Percentiles rank a stretch among this genome's conserved stretches.
These are phyloP conservation scores for Cystofilobasidium capitatum DNA, from an alignment of 768 basidiomycete genomes.

Conservation along the genomic window DNA sequence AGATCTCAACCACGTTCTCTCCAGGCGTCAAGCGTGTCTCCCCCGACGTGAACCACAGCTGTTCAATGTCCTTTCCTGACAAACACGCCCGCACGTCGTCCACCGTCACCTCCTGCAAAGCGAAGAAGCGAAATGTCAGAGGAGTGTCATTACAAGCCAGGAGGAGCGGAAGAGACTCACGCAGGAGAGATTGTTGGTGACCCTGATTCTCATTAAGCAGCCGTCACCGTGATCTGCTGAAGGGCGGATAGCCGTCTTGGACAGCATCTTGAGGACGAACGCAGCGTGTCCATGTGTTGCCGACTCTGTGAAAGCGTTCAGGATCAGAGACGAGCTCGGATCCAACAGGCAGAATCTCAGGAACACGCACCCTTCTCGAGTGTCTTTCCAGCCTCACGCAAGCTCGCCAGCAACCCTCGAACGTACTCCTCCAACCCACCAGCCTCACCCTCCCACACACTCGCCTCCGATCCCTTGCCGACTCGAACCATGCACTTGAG, in stretches of 20 bases:
- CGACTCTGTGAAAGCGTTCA: constrained; percentile 47
- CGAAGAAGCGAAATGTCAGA: neutral
- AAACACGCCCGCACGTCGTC: constrained; percentile 58
- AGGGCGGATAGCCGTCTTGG: constrained; percentile 41
- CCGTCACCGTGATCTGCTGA: constrained; percentile 58
- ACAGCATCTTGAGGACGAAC: constrained; percentile 48
- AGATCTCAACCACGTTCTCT: constrained; percentile 50
- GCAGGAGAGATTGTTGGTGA: constrained; percentile 63
- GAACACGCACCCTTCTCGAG: constrained; percentile 35
- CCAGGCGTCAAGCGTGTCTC: constrained; percentile 51
- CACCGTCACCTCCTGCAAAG: constrained; percentile 49
- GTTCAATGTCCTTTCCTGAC: constrained; percentile 54
- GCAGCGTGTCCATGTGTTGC: constrained; percentile 60
- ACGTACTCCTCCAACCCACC: constrained; percentile 26
- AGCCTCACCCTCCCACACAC: constrained; percentile 22
- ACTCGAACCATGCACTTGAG: constrained; percentile 57
- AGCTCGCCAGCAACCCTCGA: constrained; percentile 28
- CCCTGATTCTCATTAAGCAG: constrained; percentile 50
- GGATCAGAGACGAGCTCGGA: too few species aligned
- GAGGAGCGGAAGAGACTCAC: constrained; percentile 45
- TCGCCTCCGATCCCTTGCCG: constrained; percentile 8
- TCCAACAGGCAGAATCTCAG: too few species aligned
- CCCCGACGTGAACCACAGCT: constrained; percentile 49
- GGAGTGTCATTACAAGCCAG: constrained; percentile 21
- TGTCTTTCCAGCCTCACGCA: constrained; percentile 29